Evolutionary conservation across 2,329 filamentous ascomycete species (phyloP), one percentile per base, ranked within the genome.

Genomic region (Coniochaeta sp.): DNA sequence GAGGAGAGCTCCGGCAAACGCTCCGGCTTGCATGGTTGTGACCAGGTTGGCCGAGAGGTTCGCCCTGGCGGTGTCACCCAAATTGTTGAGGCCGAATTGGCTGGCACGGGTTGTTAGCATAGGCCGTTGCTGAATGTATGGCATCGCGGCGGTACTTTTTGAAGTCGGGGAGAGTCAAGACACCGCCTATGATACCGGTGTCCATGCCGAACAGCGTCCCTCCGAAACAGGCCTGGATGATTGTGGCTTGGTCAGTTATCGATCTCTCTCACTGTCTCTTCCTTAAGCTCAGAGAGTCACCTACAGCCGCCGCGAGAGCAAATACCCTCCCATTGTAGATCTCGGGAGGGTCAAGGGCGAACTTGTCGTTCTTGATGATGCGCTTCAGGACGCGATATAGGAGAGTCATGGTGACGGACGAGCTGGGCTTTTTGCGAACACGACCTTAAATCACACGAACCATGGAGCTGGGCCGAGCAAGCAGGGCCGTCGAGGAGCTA

Each of bases 311-410:
- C 19, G 86, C 85, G 61, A 89, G 73, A 57, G 81, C 75, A 62
- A 86, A 87, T 4, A 87, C 84, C 58, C 86, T 80, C 85, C 86
- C 89, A 67, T 85, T 86, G 73, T 89, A 89, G 59, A 89, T 83
- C 70, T 89, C 83, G 8, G 81, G 79, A 16, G 87, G 87, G 66
- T 89, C 87, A 36, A 55, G 28, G 14, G n/a, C 30, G 28, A 56
- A 34, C 30, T 34, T 38, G 34, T 56, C 54, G 54, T 56, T 56
- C 54, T 22, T 56, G 34, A 56, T 56, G 54, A 38, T 24, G 28
- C 30, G 54, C 54, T 56, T 56, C 54, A 56, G 34, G 7, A 56
- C n/a, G 2, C 54, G 30, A 12, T 56, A 56, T n/a, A 56, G 34
- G 30, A 56, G 22, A 2, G 54, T 56, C 54, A 56, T 56, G 19